Base-by-base conservation (phyloP, 1,139 yeast species). In the Yamadazyma buinensis region DNA sequence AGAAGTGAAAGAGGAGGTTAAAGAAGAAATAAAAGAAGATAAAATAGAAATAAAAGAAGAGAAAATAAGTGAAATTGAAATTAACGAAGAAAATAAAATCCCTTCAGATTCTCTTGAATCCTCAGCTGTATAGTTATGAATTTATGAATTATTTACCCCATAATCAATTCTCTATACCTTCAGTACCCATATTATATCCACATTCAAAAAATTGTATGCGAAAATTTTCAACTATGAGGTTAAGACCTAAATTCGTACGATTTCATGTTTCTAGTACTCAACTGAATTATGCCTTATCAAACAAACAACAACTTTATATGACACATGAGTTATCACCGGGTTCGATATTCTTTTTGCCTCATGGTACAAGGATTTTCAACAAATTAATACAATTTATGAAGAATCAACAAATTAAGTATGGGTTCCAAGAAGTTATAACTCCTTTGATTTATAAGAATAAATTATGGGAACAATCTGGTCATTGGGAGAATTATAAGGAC, bases 401-500 rank as follows among this genome's bases (percentile, higher is more conserved):
- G 55, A 64, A 79, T 34, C 95, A 83, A 45, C 95, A 88, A 51
- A 72, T 78, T 28, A 77, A 76, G 45, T 85, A 84, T 47, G 96
- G 95, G 0, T 94, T 87, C 52, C 81, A 85, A 41, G 98, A 92
- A 57, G 97, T 92, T 10, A 78, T 92, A 26, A 87, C 97, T 0
- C 99, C 98, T 2, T 71, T 92, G 50, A 85, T 92, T 24, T 94
- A 83, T 62, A 86, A 85, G 51, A 81, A 81, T 40, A 75, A 81
- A 36, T 64, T 92, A 19, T 92, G 97, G 96, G 84, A 88, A 56
- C 77, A 75, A 30, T 85, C 95, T 7, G 98, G 98, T 1, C 99
- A 92, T 59, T 92, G 97, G 97, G 86, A 82, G 17, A 92, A 92
- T 55, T 92, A 92, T 56, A 77, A 85, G 48, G 95, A 86, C 28